phyloP scores from a whole-genome alignment of 257 asterid species.

The Linderniella brevidens region DNA sequence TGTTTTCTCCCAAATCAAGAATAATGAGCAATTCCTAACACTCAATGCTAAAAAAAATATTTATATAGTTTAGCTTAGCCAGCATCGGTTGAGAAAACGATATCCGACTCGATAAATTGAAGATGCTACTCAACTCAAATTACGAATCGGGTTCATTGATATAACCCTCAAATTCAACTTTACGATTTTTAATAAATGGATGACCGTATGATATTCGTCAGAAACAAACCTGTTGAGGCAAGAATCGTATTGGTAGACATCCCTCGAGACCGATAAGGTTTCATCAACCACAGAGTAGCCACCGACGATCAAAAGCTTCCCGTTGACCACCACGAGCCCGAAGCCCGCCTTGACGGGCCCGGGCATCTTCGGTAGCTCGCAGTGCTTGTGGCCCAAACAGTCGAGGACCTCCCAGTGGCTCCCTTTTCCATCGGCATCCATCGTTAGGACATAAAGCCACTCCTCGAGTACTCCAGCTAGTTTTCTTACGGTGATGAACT shows the following conservation, averaged over 20 bases:
- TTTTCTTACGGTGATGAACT: constrained; percentile 43
- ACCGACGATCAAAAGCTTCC: constrained; percentile 63
- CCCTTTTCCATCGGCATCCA: constrained; percentile 38
- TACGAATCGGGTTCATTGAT: too few relatives aligned
- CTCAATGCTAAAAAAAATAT: too few relatives aligned
- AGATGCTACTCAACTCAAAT: too few relatives aligned
- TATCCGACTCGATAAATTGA: too few relatives aligned
- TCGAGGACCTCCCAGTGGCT: constrained; percentile 77
- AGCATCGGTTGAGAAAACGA: too few relatives aligned
- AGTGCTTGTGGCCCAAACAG: constrained; percentile 35
- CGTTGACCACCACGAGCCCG: constrained; percentile 46
- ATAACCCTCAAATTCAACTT: too few relatives aligned
- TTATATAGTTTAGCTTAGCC: too few relatives aligned
- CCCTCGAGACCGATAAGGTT: constrained; percentile 31
- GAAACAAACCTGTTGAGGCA: constrained; percentile 56
- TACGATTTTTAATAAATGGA: too few relatives aligned
- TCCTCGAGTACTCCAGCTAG: constrained; percentile 74
- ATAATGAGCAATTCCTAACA: too few relatives aligned
- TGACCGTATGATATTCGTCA: too few relatives aligned
- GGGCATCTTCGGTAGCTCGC: constrained; percentile 47
- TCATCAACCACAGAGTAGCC: constrained; percentile 35
- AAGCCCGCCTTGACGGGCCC: constrained; percentile 46
- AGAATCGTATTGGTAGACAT: constrained; percentile 64
- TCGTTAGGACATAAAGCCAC: constrained; percentile 66
- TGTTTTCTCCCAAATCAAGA: too few relatives aligned